Evolutionary conservation across 2,329 filamentous ascomycete species (phyloP), one percentile per base, ranked within the genome.

Genomic region (Epichloe typhina): DNA sequence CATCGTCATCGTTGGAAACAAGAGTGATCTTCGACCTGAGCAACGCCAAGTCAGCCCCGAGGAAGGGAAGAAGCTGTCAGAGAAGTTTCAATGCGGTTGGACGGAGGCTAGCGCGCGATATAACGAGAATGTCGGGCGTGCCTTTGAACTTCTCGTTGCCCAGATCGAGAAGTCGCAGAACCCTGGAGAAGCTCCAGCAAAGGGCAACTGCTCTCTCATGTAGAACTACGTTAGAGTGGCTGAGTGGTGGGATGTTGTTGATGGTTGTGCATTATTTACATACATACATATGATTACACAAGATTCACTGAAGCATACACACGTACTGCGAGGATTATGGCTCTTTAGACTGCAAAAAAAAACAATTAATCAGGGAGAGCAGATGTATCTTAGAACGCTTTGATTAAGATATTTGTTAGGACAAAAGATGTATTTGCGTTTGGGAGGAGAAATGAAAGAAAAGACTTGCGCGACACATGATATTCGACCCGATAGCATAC

Each of bases 131-230:
- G 93, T 98, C 46, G 76, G 77, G 59, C 90, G 88, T 68, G 88
- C 88, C 2, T 98, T 98, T 64, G 91, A 97, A 69, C 76, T 94
- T 56, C 84, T 98, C 73, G 89, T 98, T 61, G 87, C 79, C 46
- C 87, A 97, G 73, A 90, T 98, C 56, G 93, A 98, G 71, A 95
- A 94, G 70, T 83, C 84, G 26, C 86, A 95, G 69, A 95, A 94
- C 64, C 90, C 91, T 1, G 83, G 83, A 61, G 88, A 95, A 69
- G 84, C 88, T 7, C 75, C 88, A 26, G 84, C 82, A 51, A 84
- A 84, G 51, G 81, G 81, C 61, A 95, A 94, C 70, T 97, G 93
- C 67, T 61, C 67, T 51, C 66, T 96, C 59, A 97, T 98, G 93
- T 98, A 75, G 40, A 49, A 49, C 8, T 13, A 12, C n/a, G 15